A percentile compares a stretch with the other conserved stretches of the same genome.
Conservation (phyloP, 2,329 filamentous ascomycete genomes). For the Diplodia corticola region DNA sequence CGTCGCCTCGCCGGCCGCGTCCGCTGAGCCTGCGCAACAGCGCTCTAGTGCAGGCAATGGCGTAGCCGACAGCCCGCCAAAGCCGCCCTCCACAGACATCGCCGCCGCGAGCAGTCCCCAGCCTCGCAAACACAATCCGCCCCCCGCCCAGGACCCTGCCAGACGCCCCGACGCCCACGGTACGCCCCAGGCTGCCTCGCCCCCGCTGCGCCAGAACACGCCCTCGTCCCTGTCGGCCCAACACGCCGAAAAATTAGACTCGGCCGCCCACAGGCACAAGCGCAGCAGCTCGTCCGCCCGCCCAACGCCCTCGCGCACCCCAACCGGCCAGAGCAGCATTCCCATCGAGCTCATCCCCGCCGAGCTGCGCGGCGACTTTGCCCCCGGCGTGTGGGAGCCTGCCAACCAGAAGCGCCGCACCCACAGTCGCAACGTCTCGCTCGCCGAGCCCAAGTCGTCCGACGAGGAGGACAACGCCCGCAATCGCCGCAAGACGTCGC, state of each 20-base stretch:
- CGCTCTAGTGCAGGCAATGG: slow-evolving; percentile 8
- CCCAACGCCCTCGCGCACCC: slow-evolving; percentile 21
- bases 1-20: background rate
- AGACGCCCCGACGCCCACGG: background rate
- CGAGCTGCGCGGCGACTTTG: slow-evolving; percentile 23
- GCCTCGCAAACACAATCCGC: too few species aligned
- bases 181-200: slow-evolving; percentile 7
- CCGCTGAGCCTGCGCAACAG: background rate
- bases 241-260: slow-evolving; percentile 12
- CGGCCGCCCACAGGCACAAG: slow-evolving; percentile 1
- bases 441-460: slow-evolving; percentile 20
- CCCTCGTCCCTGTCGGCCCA: background rate
- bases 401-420: slow-evolving; percentile 22
- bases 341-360: slow-evolving; percentile 22
- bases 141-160: background rate
- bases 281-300: slow-evolving; percentile 22
- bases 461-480: slow-evolving; percentile 14
- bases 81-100: background rate
- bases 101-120: background rate
- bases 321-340: slow-evolving; percentile 14
- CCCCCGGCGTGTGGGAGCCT: slow-evolving; percentile 22
- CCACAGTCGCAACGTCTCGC: slow-evolving; percentile 21
- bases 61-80: slow-evolving; percentile 12
- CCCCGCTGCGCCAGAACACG: background rate
- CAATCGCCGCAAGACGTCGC: slow-evolving; percentile 18